Evolutionary conservation across 768 basidiomycete genomes (phyloP), one percentile per base, ranked within the genome.

Genomic region (Tulasnella calospora): DNA sequence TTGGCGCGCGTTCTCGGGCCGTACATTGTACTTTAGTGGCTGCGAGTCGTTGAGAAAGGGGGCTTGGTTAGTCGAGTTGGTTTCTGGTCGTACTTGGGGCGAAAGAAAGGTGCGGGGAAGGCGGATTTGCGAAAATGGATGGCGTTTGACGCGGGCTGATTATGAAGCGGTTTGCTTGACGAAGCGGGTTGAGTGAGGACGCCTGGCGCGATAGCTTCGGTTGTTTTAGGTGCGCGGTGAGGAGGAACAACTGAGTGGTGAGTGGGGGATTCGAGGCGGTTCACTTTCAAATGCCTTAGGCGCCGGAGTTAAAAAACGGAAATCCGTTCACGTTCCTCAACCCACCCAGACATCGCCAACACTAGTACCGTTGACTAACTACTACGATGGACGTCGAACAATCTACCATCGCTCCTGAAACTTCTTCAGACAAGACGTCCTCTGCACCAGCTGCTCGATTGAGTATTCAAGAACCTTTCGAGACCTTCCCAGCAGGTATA

Each of bases 401-500:
- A 17, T 13, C 61, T 67, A 67, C 61, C 12, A 12, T 27, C 15
- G 9, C 8, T n/a, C 12, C 61, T 13, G 33, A 27, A 0, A 2
- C 61, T 9, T 27, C 61, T 13, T 12, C 61, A 3, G n/a, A 67
- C 2, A 33, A 33, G 61, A 15, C 61, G 6, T 9, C 61, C n/a
- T 67, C 61, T 33, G 2, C 9, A 17, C 61, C 61, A 0, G 10
- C 44, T 55, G 1, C 38, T 10, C 75, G 51, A 38, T 51, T 76
- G 27, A 30, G 67, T 30, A 61, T 76, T 27, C 75, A 76, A 33
- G 27, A 76, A 36, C 57, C 75, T 27, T 76, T 76, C 38, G 38
- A 33, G 40, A 57, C 75, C 13, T 67, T 76, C 40, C 75, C 75
- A 8, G 75, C 75, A 19, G 75, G 75, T 76, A 67, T 33, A 57